Conservation (phyloP, 441 rosid species). For the Arabidopsis hybrid region DNA sequence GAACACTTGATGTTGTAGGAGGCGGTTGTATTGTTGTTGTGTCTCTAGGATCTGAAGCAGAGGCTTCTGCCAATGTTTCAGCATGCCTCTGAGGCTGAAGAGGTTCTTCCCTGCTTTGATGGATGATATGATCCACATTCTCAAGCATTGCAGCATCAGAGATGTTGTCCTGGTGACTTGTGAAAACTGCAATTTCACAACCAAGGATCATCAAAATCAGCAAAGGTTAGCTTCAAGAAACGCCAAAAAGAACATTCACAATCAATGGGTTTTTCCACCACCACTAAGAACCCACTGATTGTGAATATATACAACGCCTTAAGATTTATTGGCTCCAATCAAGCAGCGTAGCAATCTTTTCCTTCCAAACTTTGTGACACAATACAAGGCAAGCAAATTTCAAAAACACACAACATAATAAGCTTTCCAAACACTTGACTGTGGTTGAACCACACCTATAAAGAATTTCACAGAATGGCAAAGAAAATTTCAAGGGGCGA, state of each 20-base stretch:
- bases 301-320: neutral
- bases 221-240: neutral
- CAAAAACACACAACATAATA: neutral
- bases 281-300: neutral
- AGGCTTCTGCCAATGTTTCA: constrained; percentile 36
- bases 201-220: constrained; percentile 24
- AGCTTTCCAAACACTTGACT: constrained; percentile 13
- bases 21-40: constrained; percentile 38
- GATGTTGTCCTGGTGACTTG: constrained; percentile 35
- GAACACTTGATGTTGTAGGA: constrained; percentile 43
- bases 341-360: constrained; percentile 9
- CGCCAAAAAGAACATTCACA: neutral
- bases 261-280: neutral
- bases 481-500: neutral
- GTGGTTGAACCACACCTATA: neutral
- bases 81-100: constrained; percentile 1
- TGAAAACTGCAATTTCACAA: constrained; percentile 39
- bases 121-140: constrained; percentile 2
- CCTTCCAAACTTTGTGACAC: neutral
- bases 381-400: neutral
- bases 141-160: constrained; percentile 21
- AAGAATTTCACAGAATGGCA: neutral
- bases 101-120: constrained; percentile 23
- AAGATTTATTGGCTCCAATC: neutral
- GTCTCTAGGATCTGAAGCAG: constrained; percentile 38